These are phyloP conservation scores for Pseudotsuga menziesii DNA, from an alignment of 75 land plant genomes.

Conservation along the genomic window DNA sequence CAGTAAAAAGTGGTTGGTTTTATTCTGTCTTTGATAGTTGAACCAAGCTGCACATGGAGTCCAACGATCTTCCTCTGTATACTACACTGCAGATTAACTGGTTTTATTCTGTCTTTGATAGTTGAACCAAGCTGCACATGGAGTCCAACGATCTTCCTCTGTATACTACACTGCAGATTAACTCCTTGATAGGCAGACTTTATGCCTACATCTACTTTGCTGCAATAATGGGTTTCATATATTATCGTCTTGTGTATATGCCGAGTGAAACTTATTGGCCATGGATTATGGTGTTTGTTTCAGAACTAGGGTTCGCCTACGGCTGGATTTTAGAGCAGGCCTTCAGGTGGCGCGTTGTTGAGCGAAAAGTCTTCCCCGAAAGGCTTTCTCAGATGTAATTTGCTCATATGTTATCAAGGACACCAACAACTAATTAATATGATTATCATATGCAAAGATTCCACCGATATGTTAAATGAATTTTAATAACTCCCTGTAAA, in stretches of 20 bases:
- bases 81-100: background rate
- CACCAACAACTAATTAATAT: background rate
- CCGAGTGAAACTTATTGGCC: background rate
- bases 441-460: background rate
- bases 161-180: background rate
- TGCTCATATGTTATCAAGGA: background rate
- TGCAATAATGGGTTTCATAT: background rate
- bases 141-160: background rate
- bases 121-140: background rate
- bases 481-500: background rate
- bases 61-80: background rate
- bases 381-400: conserved; percentile 13
- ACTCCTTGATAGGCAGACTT: background rate
- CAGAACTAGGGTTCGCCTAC: conserved; percentile 43
- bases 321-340: conserved; percentile 33
- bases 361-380: conserved; percentile 16
- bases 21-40: background rate
- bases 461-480: background rate
- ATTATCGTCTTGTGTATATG: background rate
- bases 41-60: background rate
- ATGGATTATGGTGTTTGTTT: background rate
- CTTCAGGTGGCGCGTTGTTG: conserved; percentile 17
- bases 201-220: background rate
- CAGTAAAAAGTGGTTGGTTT: too few relatives aligned
- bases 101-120: background rate